phyloP scores from a whole-genome alignment of 176 grass and related monocot species.

The Avena eriantha region DNA sequence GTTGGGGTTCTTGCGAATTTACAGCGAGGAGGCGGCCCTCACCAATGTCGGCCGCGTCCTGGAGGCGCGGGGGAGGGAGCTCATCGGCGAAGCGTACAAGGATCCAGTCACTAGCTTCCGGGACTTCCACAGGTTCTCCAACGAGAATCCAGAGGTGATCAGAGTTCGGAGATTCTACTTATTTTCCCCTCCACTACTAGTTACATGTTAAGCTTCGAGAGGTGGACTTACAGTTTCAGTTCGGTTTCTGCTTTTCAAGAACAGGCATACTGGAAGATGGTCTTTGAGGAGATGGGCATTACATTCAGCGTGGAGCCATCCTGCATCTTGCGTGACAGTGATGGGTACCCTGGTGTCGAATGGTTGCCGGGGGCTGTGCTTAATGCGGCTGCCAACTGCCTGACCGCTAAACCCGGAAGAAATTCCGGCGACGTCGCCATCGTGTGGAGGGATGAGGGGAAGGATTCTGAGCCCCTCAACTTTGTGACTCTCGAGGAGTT shows the following conservation, averaged over 20 bases:
- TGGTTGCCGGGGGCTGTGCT: constrained; percentile 75
- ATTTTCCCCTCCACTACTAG: not conserved
- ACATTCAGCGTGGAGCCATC: constrained; percentile 65
- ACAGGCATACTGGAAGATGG: constrained; percentile 84
- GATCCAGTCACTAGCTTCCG: constrained; percentile 78
- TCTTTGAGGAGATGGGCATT: constrained; percentile 87
- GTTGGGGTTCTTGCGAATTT: not conserved
- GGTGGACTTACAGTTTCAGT: constrained; percentile 6
- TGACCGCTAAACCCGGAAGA: constrained; percentile 66
- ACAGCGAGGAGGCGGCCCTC: constrained; percentile 51
- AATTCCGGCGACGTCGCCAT: constrained; percentile 51
- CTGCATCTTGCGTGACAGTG: constrained; percentile 66
- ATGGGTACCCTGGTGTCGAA: constrained; percentile 66
- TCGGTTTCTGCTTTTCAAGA: not conserved
- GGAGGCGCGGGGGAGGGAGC: constrained; percentile 61
- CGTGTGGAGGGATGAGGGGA: constrained; percentile 87
- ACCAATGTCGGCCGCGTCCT: constrained; percentile 85
- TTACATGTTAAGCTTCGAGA: not conserved
- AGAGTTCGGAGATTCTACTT: not conserved
- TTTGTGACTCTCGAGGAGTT: constrained; percentile 74
- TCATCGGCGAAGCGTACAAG: constrained; percentile 71
- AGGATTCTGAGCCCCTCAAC: constrained; percentile 68
- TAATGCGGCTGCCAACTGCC: constrained; percentile 77
- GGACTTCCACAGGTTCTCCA: constrained; percentile 73
- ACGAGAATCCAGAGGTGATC: constrained; percentile 77